Conservation (phyloP, 2,329 filamentous ascomycete genomes). For the Calonectria ilicicola region DNA sequence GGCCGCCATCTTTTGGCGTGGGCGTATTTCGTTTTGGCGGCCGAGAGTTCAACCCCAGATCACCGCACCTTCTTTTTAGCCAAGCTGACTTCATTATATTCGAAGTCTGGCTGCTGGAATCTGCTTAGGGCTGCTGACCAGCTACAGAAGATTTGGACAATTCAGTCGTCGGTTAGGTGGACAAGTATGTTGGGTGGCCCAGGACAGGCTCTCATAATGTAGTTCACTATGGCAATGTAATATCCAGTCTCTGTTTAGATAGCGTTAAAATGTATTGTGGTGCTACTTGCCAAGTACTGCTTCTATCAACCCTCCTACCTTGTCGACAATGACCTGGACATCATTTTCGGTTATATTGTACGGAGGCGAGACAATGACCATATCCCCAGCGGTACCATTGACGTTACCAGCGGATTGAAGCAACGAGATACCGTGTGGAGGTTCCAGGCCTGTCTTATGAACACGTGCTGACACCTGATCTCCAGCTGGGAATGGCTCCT, state of each 20-base stretch:
- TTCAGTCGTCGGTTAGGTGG: conserved; percentile 36
- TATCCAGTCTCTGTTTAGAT: not conserved
- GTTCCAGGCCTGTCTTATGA: conserved; percentile 53
- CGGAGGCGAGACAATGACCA: conserved; percentile 50
- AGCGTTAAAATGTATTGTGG: not conserved
- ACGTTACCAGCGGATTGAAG: conserved; percentile 46
- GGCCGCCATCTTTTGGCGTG: conserved; percentile 34
- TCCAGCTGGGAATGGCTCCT: conserved; percentile 46
- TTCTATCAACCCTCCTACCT: not conserved
- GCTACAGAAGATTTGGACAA: conserved; percentile 38
- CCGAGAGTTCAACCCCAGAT: conserved; percentile 33
- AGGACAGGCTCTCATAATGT: conserved; percentile 40
- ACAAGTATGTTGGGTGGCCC: conserved; percentile 37
- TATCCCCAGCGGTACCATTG: conserved; percentile 39
- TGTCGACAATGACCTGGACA: conserved; percentile 34
- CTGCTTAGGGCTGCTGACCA: conserved; percentile 38
- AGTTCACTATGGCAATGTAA: not conserved
- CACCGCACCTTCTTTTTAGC: conserved; percentile 36
- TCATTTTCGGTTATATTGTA: conserved; percentile 53
- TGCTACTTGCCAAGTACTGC: not conserved
- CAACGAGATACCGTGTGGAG: conserved; percentile 60
- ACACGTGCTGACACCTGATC: conserved; percentile 39
- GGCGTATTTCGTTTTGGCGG: conserved; percentile 38
- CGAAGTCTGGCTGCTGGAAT: conserved; percentile 35
- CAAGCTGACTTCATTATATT: conserved; percentile 31